Evolutionary conservation across 768 basidiomycete genomes (phyloP).

Genomic region (Suillus ampliporus): DNA sequence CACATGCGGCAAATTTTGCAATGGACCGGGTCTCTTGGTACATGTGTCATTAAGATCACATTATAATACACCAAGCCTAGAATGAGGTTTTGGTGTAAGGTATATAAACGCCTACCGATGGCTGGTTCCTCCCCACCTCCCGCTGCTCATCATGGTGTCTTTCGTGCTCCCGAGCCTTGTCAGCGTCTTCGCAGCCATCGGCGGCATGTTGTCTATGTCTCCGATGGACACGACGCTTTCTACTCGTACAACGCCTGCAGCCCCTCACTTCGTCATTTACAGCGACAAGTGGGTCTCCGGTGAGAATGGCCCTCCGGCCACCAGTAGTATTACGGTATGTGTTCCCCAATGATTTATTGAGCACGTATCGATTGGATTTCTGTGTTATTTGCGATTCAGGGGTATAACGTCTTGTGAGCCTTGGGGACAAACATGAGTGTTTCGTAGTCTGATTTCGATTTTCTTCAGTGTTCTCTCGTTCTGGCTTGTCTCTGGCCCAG

Average conservation of each 20-base stretch:
- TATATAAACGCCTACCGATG: conserved; percentile 12
- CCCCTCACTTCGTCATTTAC: conserved; percentile 48
- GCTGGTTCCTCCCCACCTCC: neutral
- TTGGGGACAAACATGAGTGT: neutral
- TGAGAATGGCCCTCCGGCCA: conserved; percentile 43
- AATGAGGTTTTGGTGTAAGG: neutral
- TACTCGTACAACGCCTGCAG: conserved; percentile 24
- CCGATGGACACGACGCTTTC: neutral
- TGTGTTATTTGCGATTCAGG: conserved; percentile 36
- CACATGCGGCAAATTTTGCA: neutral
- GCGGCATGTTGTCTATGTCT: conserved; percentile 6
- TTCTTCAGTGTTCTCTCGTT: conserved; percentile 52
- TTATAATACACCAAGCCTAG: neutral
- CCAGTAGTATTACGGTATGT: conserved; percentile 38
- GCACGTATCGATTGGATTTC: neutral
- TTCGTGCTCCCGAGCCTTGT: conserved; percentile 9
- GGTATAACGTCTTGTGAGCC: conserved; percentile 63
- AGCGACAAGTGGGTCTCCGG: conserved; percentile 45
- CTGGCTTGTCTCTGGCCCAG: conserved; percentile 59
- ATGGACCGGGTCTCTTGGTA: neutral
- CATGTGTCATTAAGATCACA: neutral
- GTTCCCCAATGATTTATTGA: neutral
- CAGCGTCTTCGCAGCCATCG: conserved; percentile 1
- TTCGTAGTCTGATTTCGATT: conserved; percentile 5
- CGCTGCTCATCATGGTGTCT: conserved; percentile 9